Evolutionary conservation across 805 yeast species (phyloP).

Genomic region (Isabelozyma rhagii): DNA sequence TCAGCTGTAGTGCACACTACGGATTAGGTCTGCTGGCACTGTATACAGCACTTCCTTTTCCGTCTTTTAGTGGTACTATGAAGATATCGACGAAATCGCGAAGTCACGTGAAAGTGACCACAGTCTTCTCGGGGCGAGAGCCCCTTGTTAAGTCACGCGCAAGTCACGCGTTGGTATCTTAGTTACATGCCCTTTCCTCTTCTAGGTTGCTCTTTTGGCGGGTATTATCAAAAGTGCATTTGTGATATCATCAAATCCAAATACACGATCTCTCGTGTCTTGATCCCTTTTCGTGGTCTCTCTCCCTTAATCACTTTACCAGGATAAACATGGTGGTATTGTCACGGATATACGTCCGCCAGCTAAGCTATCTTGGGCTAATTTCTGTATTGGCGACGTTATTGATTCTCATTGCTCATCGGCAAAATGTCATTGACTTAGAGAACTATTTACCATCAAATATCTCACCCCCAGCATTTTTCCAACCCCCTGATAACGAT

Average conservation of each 20-base stretch:
- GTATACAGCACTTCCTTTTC: not conserved
- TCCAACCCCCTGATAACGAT: constrained; percentile 38
- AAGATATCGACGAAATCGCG: not conserved
- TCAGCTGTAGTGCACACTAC: not conserved
- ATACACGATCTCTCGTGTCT: too few relatives aligned
- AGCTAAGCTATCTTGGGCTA: constrained; percentile 16
- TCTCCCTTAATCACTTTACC: not conserved
- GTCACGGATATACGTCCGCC: constrained; percentile 31
- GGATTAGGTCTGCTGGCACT: not conserved
- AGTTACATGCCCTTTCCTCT: too few relatives aligned
- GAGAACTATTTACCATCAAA: constrained; percentile 25
- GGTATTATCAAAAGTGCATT: not conserved
- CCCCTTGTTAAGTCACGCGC: not conserved
- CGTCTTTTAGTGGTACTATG: not conserved
- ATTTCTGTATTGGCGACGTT: constrained; percentile 14
- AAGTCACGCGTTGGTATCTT: not conserved
- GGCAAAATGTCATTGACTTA: constrained; percentile 27
- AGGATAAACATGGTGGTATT: constrained; percentile 16
- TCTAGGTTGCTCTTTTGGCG: too few relatives aligned
- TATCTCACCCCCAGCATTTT: constrained; percentile 31
- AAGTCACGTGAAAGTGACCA: not conserved
- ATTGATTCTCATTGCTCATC: constrained; percentile 36
- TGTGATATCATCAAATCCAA: not conserved
- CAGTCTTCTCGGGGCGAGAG: not conserved
- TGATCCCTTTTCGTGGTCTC: too few relatives aligned